Evolutionary conservation across 306 rosid genomes (phyloP), one percentile per base, ranked within the genome.

Genomic region (Cicer yamashitae): DNA sequence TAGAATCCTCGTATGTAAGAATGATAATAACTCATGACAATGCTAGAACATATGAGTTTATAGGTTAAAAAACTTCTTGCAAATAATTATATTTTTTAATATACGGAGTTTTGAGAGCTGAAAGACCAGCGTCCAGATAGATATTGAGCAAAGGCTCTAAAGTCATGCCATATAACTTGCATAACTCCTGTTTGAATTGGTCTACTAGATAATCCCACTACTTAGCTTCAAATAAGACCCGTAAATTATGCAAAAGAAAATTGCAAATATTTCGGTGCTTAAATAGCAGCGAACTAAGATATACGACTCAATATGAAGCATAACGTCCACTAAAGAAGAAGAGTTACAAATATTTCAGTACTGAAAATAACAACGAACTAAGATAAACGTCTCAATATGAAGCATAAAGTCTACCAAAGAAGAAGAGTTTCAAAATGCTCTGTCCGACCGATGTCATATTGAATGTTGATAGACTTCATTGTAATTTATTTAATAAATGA

Each of bases 31-130:
- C 17, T 46, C 5, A 41, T 39, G 34, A 15, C 73, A 3, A 44
- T 63, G 69, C 53, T 50, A 41, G 34, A 78, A 30, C n/a, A 73
- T 34, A 22, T 25, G 61, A 72, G 44, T 75, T 53, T 53, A 25
- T 17, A 20, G 37, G 38, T 56, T 37, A 17, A 57, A 57, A 74
- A 38, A 44, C 7, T 74, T 37, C 57, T 71, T 66, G 66, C 67
- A 50, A 54, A 44, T 61, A 5, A 59, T 59, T 56, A 71, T 8
- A 15, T 72, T 70, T 64, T 59, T 38, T 64, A 63, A 5, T 96
- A 94, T 92, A 90, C 99, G 97, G 96, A 39, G 97, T 94, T 83
- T 92, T 94, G 62, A 92, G 87, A 73, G 99, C 96, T 44, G 99
- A 94, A 47, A 94, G 87, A 63, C 99, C 97, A 41, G 96, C 97